Conservation (phyloP, 805 yeast species). For the Allodekkera sacchari region DNA sequence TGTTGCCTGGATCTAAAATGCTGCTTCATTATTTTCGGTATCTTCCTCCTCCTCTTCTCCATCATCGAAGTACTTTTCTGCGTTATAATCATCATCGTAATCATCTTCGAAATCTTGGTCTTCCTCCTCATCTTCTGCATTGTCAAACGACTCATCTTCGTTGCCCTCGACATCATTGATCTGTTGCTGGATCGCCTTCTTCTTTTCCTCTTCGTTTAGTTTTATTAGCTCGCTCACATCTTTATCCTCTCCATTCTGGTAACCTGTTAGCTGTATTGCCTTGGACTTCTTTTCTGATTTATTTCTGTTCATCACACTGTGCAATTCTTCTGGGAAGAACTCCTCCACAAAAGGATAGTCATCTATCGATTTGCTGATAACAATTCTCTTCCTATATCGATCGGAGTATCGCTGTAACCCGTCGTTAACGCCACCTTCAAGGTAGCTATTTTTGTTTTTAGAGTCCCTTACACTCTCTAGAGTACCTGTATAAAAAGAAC, state of each 20-base stretch:
- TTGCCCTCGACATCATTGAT: slow-evolving; percentile 29
- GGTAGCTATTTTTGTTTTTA: slow-evolving; percentile 16
- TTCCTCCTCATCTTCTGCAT: slow-evolving; percentile 44
- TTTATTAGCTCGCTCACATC: slow-evolving; percentile 22
- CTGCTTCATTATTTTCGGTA: slow-evolving; percentile 65
- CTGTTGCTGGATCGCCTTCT: slow-evolving; percentile 22
- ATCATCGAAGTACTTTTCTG: slow-evolving; percentile 70
- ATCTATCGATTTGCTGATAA: slow-evolving; percentile 61
- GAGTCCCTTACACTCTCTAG: slow-evolving; percentile 17
- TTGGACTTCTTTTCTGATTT: slow-evolving; percentile 33
- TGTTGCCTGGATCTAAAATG: slow-evolving; percentile 37
- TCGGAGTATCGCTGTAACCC: slow-evolving; percentile 81
- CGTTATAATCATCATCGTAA: slow-evolving; percentile 73
- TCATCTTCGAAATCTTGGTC: slow-evolving; percentile 69
- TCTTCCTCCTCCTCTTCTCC: slow-evolving; percentile 54
- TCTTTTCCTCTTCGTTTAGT: slow-evolving; percentile 21
- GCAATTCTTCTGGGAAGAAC: slow-evolving; percentile 73
- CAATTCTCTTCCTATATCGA: slow-evolving; percentile 60
- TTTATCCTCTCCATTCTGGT: slow-evolving; percentile 31
- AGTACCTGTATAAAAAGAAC: slow-evolving; percentile 61
- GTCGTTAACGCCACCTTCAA: slow-evolving; percentile 44
- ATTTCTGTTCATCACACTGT: slow-evolving; percentile 55
- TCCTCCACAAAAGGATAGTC: slow-evolving; percentile 69
- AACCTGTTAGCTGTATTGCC: slow-evolving; percentile 27
- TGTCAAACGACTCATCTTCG: slow-evolving; percentile 36